phyloP scores from a whole-genome alignment of 129 eudicot genomes.

The Deinandra increscens region DNA sequence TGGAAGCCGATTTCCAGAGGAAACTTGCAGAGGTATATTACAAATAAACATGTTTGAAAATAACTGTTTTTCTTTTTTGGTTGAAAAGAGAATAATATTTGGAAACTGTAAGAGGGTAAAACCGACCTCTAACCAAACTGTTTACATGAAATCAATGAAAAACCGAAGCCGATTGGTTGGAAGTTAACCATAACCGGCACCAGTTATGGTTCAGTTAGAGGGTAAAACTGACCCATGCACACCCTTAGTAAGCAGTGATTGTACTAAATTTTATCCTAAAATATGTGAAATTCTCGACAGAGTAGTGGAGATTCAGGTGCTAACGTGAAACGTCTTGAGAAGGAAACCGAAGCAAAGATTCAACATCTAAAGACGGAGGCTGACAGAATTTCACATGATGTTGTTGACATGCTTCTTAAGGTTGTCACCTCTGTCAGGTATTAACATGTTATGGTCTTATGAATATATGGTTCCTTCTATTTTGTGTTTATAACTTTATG shows the following conservation, averaged over 20 bases:
- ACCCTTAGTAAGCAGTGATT: background rate
- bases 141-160: too few relatives aligned
- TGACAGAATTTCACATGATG: constrained; percentile 58
- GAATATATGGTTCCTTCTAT: background rate
- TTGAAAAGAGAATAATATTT: background rate
- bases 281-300: constrained; percentile 32
- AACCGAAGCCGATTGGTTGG: too few relatives aligned
- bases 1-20: background rate
- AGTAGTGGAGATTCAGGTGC: constrained; percentile 86
- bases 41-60: background rate
- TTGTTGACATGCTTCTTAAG: constrained; percentile 64
- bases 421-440: constrained; percentile 31
- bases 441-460: constrained; percentile 2
- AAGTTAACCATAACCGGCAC: too few relatives aligned
- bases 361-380: constrained; percentile 52
- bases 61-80: background rate
- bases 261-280: too few relatives aligned
- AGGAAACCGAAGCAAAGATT: constrained; percentile 64
- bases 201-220: background rate
- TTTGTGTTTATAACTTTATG: too few relatives aligned
- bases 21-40: background rate
- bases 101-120: too few relatives aligned
- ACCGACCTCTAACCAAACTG: background rate
- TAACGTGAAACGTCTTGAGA: constrained; percentile 75
- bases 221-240: background rate